Base-by-base conservation (phyloP, 169 alveolate genomes). In the Eimeria mitis region DNA sequence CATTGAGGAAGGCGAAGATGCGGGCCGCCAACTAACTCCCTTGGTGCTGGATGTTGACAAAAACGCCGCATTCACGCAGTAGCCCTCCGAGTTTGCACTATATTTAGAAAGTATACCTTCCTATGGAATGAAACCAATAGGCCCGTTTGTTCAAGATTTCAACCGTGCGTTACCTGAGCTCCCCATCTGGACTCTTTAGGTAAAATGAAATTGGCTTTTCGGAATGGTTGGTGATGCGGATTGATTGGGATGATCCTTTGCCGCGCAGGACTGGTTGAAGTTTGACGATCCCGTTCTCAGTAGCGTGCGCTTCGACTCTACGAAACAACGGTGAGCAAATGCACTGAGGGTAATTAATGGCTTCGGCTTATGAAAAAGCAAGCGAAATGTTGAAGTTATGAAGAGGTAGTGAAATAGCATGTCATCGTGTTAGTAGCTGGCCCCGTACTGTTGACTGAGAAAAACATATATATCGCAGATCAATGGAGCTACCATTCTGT, bases 11-110 rank as follows among this genome's bases (percentile, higher is more conserved):
- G 89, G 88, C 42, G 96, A 92, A 16, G 96, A 92, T 19, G 56
- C 56, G 13, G 96, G 96, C 52, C 63, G n/a, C 96, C 96, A 92
- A 56, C 85, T 81, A 52, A 92, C 73, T 16, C 96, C 96, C 65
- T 68, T 88, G 9, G 85, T 14, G 88, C 96, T 92, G 84, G 47
- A 65, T 7, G 1, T 49, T 44, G 40, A 83, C 75, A 83, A 37
- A 52, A 83, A 47, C 34, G 19, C 54, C 83, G 40, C 31, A 73
- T 21, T 14, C 52, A 73, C 19, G 34, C 83, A 40, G 56, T 7
- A 37, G 54, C 34, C 16, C 34, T 40, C 83, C 34, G 52, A 73
- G 56, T 40, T 16, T 31, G 56, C 56, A 40, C 56, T 1, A 16
- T 40, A 40, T 7, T 19, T 73, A 31, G 54, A 2, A 73, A 5